Base-by-base conservation (phyloP, 1,284 basidiomycete species). In the Ceratobasidium sp. region DNA sequence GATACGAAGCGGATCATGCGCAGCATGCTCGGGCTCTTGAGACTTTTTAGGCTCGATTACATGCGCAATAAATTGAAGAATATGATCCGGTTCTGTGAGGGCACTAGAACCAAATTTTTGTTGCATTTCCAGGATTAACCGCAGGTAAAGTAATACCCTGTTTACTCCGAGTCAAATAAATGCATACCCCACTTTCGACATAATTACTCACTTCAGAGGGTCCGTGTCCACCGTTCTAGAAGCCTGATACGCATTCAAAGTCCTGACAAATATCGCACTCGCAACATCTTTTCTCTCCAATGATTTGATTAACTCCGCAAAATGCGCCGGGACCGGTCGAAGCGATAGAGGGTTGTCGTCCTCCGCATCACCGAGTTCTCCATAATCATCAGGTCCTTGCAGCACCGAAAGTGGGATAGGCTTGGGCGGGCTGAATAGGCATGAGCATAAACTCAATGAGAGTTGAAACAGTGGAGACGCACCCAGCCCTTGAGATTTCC, bases 101-200 rank as follows among this genome's bases (percentile, higher is more conserved):
- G 93, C 84, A 69, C 83, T 86, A 1, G 84, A 82, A 0, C 87
- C 83, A 2, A 91, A 77, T 50, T 85, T 82, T 1, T 84, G 81
- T 74, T 94, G 90, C 80, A 95, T 88, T 73, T 89, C 85, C 71
- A 93, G 80, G 25, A 91, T 85, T 36, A 95, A 79, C 74, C 93
- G 90, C 21, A 95, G 81, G 73, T 87, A 86, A 2, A 90, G 80
- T 27, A 95, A 75, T 0, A 81, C 79, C 67, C 83, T 75, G 41
- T 2, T 46, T 36, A 39, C 42, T 25, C 82, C 7, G 19, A 56
- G 42, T 36, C 2, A 57, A 47, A 56, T 21, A 23, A 16, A 68
- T 72, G 70, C 50, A 74, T 73, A 70, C 52, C 16, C 25, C n/a
- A 30, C 5, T 14, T 39, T 27, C 50, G 9, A 41, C 30, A 14